Conservation (phyloP, 192 early-diverging fungal genomes). For the Chytriomyces sp. region DNA sequence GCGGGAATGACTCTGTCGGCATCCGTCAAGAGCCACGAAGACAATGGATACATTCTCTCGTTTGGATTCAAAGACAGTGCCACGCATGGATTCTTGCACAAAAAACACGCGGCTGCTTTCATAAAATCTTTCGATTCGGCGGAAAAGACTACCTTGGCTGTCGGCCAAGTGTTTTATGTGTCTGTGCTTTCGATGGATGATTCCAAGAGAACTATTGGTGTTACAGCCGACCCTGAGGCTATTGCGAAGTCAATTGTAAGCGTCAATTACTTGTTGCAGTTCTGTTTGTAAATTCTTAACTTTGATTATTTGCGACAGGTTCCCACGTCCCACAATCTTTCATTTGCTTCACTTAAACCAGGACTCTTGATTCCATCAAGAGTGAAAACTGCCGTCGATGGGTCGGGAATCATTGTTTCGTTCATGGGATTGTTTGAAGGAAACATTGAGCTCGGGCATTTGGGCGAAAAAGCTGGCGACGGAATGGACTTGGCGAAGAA, state of each 20-base stretch:
- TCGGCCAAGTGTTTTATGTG: slow-evolving; percentile 78
- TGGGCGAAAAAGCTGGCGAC: slow-evolving; percentile 39
- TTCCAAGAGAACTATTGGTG: slow-evolving; percentile 66
- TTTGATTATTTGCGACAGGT: slow-evolving; percentile 34
- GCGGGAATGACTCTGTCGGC: slow-evolving; percentile 59
- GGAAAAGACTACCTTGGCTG: slow-evolving; percentile 45
- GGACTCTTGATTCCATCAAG: slow-evolving; percentile 74
- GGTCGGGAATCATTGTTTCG: slow-evolving; percentile 70
- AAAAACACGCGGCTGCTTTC: slow-evolving; percentile 58
- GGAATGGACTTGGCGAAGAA: slow-evolving; percentile 50
- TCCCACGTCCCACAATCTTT: slow-evolving; percentile 57
- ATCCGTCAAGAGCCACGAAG: slow-evolving; percentile 80
- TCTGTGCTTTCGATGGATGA: slow-evolving; percentile 64
- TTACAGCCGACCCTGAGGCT: slow-evolving; percentile 68
- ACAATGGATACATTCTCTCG: slow-evolving; percentile 88
- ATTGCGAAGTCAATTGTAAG: slow-evolving; percentile 54
- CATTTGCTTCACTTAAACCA: slow-evolving; percentile 77
- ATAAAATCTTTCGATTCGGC: neutral
- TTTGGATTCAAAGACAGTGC: slow-evolving; percentile 63
- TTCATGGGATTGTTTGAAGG: slow-evolving; percentile 88
- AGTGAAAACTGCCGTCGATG: slow-evolving; percentile 61
- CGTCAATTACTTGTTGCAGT: neutral
- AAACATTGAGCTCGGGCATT: slow-evolving; percentile 66
- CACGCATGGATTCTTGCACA: slow-evolving; percentile 70
- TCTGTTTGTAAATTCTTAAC: slow-evolving; percentile 25